Conservation (phyloP, 176 grass and related monocot genomes). For the Oryza longistaminata region DNA sequence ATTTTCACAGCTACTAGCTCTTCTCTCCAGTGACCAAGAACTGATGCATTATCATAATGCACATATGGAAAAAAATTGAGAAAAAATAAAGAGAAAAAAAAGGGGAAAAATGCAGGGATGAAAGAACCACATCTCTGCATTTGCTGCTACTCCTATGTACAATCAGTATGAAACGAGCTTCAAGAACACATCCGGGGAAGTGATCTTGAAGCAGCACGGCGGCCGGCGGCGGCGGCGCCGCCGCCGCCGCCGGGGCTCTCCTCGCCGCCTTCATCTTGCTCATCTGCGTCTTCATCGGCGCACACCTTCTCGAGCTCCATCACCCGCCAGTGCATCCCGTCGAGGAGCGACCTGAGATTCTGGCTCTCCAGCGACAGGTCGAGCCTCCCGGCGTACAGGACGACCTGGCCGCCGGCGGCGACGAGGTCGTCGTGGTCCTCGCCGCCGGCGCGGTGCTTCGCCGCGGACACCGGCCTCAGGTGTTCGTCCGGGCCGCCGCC, state of each 20-base stretch:
- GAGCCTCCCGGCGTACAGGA: slow-evolving; percentile 77
- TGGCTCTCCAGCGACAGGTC: slow-evolving; percentile 74
- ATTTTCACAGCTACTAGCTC: slow-evolving; percentile 5
- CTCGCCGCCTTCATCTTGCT: slow-evolving; percentile 65
- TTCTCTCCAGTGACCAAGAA: slow-evolving; percentile 30
- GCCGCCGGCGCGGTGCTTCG: slow-evolving; percentile 15
- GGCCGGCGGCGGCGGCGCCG: not conserved
- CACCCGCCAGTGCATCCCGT: slow-evolving; percentile 88
- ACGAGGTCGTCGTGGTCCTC: not conserved
- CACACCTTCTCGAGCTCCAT: slow-evolving; percentile 91
- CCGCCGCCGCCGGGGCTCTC: not conserved
- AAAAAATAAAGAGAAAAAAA: slow-evolving; percentile 21
- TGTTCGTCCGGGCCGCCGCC: slow-evolving; percentile 14
- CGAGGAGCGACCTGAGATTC: slow-evolving; percentile 74
- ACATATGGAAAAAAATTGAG: slow-evolving; percentile 8
- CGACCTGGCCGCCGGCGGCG: slow-evolving; percentile 46
- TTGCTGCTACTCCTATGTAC: slow-evolving; percentile 44
- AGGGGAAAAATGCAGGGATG: slow-evolving; percentile 2
- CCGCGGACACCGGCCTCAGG: slow-evolving; percentile 31
- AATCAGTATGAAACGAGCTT: slow-evolving; percentile 42
- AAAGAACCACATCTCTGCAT: slow-evolving; percentile 22
- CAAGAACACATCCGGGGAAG: slow-evolving; percentile 97
- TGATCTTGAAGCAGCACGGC: slow-evolving; percentile 38
- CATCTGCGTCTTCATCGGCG: slow-evolving; percentile 86
- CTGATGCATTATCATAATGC: slow-evolving; percentile 17